A percentile compares a stretch with the other conserved stretches of the same genome.
Conservation (phyloP, 179 eudicot species). For the Kewa caespitosa region DNA sequence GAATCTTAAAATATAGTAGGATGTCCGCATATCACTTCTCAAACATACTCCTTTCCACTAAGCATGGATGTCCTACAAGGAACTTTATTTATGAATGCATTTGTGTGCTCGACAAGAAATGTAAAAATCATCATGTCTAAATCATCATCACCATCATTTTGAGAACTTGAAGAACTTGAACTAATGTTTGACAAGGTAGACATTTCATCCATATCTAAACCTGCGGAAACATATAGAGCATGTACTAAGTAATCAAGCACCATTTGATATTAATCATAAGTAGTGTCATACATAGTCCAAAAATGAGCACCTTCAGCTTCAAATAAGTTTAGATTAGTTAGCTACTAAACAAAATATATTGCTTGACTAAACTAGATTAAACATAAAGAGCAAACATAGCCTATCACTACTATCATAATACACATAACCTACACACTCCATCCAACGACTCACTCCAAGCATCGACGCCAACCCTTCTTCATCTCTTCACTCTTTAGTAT, state of each 20-base stretch:
- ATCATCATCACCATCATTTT: not conserved
- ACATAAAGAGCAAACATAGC: too few species aligned
- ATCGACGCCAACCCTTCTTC: not conserved
- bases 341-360: too few species aligned
- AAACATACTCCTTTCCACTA: not conserved
- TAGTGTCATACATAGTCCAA: too few species aligned
- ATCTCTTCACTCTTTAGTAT: not conserved
- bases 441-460: not conserved
- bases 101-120: not conserved
- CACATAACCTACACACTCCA: too few species aligned
- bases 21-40: conserved; percentile 1
- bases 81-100: not conserved
- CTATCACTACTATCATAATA: too few species aligned
- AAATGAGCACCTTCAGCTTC: too few species aligned
- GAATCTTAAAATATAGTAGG: not conserved
- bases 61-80: conserved; percentile 7
- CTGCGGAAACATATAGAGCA: not conserved
- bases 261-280: too few species aligned
- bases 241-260: not conserved
- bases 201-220: not conserved
- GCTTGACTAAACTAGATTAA: too few species aligned
- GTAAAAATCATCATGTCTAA: not conserved
- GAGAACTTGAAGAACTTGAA: not conserved
- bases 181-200: not conserved
- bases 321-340: too few species aligned